phyloP scores from a whole-genome alignment of 2,329 filamentous ascomycete species.

The Fusarium camptoceras region DNA sequence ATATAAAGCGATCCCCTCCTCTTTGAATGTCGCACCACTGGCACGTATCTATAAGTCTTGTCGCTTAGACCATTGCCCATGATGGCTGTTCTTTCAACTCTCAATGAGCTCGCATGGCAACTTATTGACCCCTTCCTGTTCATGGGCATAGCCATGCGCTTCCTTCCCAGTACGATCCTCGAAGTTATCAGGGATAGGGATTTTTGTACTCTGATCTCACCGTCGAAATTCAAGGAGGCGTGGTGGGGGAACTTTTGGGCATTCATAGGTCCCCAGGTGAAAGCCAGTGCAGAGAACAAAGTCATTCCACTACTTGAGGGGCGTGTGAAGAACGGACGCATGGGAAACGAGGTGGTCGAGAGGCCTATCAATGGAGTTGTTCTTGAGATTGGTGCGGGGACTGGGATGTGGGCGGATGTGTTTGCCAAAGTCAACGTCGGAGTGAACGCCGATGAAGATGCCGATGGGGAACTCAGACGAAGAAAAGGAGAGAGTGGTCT shows the following conservation, averaged over 20 bases:
- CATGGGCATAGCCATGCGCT: conserved; percentile 60
- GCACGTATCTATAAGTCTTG: not conserved
- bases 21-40: not conserved
- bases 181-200: conserved; percentile 54
- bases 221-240: conserved; percentile 55
- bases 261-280: conserved; percentile 63
- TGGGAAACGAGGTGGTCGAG: conserved; percentile 50
- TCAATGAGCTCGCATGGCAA: conserved; percentile 46
- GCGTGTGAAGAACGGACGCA: conserved; percentile 53
- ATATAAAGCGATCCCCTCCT: conserved; percentile 14
- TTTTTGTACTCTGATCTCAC: conserved; percentile 55
- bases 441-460: conserved; percentile 1
- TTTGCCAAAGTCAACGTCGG: conserved; percentile 53
- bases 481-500: conserved; percentile 45
- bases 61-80: not conserved
- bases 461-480: conserved; percentile 37
- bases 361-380: conserved; percentile 63
- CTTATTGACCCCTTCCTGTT: conserved; percentile 65
- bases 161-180: conserved; percentile 64
- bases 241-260: conserved; percentile 75
- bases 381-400: conserved; percentile 72
- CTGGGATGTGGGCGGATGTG: conserved; percentile 69
- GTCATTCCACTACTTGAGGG: conserved; percentile 69
- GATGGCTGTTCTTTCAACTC: conserved; percentile 45
- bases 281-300: conserved; percentile 53